Evolutionary conservation across 495 filamentous ascomycete species (phyloP), one percentile per base, ranked within the genome.

Genomic region (Parmelia sp.): DNA sequence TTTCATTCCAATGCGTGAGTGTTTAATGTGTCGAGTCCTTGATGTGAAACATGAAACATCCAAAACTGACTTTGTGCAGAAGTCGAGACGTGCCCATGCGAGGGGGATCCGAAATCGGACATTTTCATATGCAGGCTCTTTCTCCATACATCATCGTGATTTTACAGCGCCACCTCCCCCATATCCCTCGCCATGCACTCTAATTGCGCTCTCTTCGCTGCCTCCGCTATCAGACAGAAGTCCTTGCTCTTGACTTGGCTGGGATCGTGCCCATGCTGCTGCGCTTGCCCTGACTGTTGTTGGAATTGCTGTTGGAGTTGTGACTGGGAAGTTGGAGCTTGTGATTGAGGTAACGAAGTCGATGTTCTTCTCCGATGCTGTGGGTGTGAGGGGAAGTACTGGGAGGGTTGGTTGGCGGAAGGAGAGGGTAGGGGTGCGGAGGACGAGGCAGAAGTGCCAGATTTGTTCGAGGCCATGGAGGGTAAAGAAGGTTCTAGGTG

Each of bases 161-260:
- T 12, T 66, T 36, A 73, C 39, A 73, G 36, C 49, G 51, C 60
- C 58, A 87, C 75, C 55, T 84, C 81, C 65, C 88, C 90, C 70
- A 97, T 75, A 75, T 97, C 93, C 62, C 93, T 80, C 83, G 91
- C 88, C 65, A 97, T 72, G 63, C 90, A 83, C 10, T 89, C 88
- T 81, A 96, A 88, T 76, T 96, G 90, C 11, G 93, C 93, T 51
- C 93, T 83, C 72, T 96, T 96, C 58, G 91, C 93, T 4, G 93
- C 93, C 76, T 97, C 93, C n/a, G 92, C 92, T 19, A 97, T 84
- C 29, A 97, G 81, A 59, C 82, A 92, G 72, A 90, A 90, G 74
- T 96, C 88, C 61, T 59, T 36, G 55, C 56, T 47, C 57, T 45
- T 42, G 39, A 40, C 14, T 19, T 40, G 57, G 33, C 49, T 21